Conservation (phyloP, 2,329 filamentous ascomycete genomes). For the Penicillium sp. region DNA sequence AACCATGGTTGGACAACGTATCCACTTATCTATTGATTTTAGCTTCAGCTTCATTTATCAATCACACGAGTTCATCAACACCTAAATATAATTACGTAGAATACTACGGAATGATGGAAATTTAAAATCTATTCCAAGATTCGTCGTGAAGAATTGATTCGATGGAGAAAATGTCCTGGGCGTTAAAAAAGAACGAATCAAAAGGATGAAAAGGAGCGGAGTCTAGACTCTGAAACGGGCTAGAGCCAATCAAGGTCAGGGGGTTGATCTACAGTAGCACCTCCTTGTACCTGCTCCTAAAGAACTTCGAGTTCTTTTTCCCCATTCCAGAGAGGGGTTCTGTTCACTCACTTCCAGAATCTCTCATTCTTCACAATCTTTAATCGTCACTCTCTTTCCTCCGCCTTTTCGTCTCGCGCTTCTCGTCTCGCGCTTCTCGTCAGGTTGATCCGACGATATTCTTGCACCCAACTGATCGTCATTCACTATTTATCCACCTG, state of each 20-base stretch:
- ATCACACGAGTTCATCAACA: background rate
- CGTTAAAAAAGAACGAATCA: background rate
- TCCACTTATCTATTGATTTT: background rate
- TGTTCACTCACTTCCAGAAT: constrained; percentile 3
- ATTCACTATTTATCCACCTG: background rate
- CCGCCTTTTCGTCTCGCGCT: background rate
- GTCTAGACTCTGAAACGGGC: constrained; percentile 24
- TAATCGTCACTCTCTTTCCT: background rate
- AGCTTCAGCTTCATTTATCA: background rate
- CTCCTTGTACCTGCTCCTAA: background rate
- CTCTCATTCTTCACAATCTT: constrained; percentile 1
- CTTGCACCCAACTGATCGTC: background rate
- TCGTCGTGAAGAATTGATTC: background rate
- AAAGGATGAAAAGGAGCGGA: background rate
- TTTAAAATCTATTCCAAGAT: background rate
- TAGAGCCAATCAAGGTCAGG: constrained; percentile 21
- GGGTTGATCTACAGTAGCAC: constrained; percentile 1
- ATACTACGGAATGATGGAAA: background rate
- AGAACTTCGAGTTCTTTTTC: constrained; percentile 12
- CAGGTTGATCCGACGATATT: constrained; percentile 23
- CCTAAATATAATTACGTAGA: no score
- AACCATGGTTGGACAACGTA: background rate
- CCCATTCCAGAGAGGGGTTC: constrained; percentile 1
- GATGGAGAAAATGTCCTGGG: background rate
- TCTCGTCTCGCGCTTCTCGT: background rate